These are phyloP conservation scores for Thymus quinquecostatus DNA, from an alignment of 257 asterid genomes.

Conservation along the genomic window DNA sequence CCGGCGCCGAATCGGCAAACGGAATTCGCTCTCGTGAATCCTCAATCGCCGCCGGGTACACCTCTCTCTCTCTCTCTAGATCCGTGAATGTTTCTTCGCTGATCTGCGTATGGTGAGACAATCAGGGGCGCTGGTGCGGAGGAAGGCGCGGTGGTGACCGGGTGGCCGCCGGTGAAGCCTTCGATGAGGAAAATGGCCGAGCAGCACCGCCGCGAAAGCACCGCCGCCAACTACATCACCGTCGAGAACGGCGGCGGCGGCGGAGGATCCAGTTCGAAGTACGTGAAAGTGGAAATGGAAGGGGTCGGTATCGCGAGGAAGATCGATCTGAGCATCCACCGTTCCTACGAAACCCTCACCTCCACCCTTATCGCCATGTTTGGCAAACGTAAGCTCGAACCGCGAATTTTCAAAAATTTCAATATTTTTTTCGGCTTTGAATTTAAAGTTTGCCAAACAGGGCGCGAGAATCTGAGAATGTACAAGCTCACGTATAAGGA, in stretches of 20 bases:
- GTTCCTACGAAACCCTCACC: conserved; percentile 42
- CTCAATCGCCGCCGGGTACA: not conserved
- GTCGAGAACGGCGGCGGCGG: conserved; percentile 42
- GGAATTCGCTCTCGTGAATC: not conserved
- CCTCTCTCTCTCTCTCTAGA: conserved; percentile 2
- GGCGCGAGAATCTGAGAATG: conserved; percentile 37
- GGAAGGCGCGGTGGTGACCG: conserved; percentile 37
- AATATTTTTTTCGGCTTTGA: not conserved
- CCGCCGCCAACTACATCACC: conserved; percentile 34
- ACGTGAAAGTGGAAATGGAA: conserved; percentile 76
- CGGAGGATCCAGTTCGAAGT: conserved; percentile 31
- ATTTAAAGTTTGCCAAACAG: conserved; percentile 31
- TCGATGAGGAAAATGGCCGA: conserved; percentile 48
- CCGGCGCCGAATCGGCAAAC: not conserved
- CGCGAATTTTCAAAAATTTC: not conserved
- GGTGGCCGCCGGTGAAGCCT: conserved; percentile 72
- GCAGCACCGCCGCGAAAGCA: conserved; percentile 29
- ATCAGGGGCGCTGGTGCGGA: conserved; percentile 32
- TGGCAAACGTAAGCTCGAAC: conserved; percentile 48
- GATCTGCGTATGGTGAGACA: conserved; percentile 29
- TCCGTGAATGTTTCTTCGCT: not conserved
- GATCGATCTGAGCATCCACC: conserved; percentile 44
- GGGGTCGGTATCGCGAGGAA: conserved; percentile 72
- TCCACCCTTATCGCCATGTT: conserved; percentile 52
- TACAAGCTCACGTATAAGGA: conserved; percentile 40